Conservation (phyloP, 805 yeast species). For the Ogataea kodamae region DNA sequence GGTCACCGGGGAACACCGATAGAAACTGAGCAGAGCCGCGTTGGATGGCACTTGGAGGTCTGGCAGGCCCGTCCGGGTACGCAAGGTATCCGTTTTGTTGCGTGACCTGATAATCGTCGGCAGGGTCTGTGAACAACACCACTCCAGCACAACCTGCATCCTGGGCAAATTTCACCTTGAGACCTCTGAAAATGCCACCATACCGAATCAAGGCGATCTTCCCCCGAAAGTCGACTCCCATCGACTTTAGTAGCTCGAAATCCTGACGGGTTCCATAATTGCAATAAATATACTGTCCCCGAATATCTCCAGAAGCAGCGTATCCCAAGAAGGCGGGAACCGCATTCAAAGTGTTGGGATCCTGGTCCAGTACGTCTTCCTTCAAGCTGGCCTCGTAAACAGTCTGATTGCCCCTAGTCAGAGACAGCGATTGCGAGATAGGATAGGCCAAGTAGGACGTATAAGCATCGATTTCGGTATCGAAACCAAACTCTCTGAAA, state of each 20-base stretch:
- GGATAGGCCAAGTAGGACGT: slow-evolving; percentile 67
- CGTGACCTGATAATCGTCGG: slow-evolving; percentile 53
- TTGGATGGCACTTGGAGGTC: slow-evolving; percentile 73
- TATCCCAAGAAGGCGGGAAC: slow-evolving; percentile 77
- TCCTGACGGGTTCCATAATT: slow-evolving; percentile 67
- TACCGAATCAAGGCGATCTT: slow-evolving; percentile 66
- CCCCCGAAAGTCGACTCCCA: slow-evolving; percentile 50
- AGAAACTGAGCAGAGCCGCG: slow-evolving; percentile 71
- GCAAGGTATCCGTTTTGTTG: slow-evolving; percentile 56
- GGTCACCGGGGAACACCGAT: slow-evolving; percentile 68
- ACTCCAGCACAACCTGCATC: slow-evolving; percentile 67
- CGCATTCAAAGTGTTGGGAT: slow-evolving; percentile 45
- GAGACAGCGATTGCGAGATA: slow-evolving; percentile 45
- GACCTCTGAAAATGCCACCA: slow-evolving; percentile 65
- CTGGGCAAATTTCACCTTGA: slow-evolving; percentile 75
- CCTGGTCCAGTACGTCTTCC: slow-evolving; percentile 47
- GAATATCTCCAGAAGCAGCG: slow-evolving; percentile 71
- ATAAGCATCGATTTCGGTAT: slow-evolving; percentile 50
- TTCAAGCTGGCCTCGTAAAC: slow-evolving; percentile 51
- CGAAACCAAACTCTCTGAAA: slow-evolving; percentile 59
- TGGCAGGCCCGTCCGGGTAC: slow-evolving; percentile 74
- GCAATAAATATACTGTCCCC: slow-evolving; percentile 61
- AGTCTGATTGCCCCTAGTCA: slow-evolving; percentile 34
- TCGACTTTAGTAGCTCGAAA: slow-evolving; percentile 43
- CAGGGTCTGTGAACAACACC: slow-evolving; percentile 66